phyloP scores from a whole-genome alignment of 345 rosid species.

The Reutealis trisperma region DNA sequence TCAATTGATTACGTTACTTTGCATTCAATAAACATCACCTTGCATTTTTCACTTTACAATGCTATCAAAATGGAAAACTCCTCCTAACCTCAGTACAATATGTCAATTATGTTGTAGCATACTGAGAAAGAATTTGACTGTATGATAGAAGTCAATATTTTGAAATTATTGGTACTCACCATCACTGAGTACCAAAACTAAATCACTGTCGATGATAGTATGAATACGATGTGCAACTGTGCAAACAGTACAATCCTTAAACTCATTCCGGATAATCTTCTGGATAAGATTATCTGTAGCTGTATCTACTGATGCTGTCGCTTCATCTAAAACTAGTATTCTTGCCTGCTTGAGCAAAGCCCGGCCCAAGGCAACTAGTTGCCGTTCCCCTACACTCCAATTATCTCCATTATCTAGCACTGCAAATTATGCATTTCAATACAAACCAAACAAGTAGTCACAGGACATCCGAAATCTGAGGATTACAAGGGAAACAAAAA shows the following conservation, averaged over 20 bases:
- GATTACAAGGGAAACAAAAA: background rate
- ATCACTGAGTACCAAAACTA: constrained; percentile 93
- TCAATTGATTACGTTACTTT: too few species aligned
- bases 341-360: constrained; percentile 90
- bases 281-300: constrained; percentile 98
- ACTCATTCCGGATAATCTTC: constrained; percentile 90
- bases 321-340: constrained; percentile 97
- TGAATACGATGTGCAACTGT: constrained; percentile 99
- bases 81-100: background rate
- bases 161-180: constrained; percentile 47
- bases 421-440: constrained; percentile 33
- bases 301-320: constrained; percentile 97
- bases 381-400: constrained; percentile 99
- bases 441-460: constrained; percentile 15
- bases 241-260: constrained; percentile 88
- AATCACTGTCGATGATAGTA: constrained; percentile 95
- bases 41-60: background rate
- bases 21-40: too few species aligned
- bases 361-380: constrained; percentile 89
- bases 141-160: background rate
- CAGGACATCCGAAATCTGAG: background rate
- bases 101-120: background rate
- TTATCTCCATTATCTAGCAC: constrained; percentile 97
- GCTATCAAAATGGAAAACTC: background rate
- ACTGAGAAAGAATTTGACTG: background rate